These are phyloP conservation scores for Daldinia concentrica DNA, from an alignment of 495 filamentous ascomycete genomes.

Conservation along the genomic window DNA sequence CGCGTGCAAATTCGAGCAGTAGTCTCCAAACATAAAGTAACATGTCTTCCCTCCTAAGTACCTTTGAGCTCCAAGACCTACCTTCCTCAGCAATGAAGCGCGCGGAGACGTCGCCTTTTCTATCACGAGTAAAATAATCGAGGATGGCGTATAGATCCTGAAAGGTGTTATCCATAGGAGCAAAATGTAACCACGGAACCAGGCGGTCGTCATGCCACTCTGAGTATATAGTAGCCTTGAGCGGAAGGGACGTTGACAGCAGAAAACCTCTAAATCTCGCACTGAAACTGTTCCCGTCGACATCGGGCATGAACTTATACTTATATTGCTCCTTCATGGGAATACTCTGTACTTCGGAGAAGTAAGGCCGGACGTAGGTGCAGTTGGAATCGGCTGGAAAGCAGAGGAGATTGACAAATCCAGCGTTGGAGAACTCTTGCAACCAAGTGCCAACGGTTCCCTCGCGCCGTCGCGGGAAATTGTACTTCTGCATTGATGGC, in stretches of 20 bases:
- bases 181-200: constrained; percentile 69
- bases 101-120: constrained; percentile 42
- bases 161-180: constrained; percentile 77
- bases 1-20: constrained; percentile 75
- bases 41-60: constrained; percentile 75
- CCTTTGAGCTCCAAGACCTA: constrained; percentile 71
- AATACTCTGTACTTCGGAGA: constrained; percentile 40
- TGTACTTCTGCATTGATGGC: constrained; percentile 48
- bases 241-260: constrained; percentile 63
- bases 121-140: constrained; percentile 70
- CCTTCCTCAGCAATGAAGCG: constrained; percentile 69
- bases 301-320: constrained; percentile 67
- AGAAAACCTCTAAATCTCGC: constrained; percentile 70
- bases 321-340: constrained; percentile 65
- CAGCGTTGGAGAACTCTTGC: constrained; percentile 48
- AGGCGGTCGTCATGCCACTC: constrained; percentile 73
- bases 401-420: constrained; percentile 53
- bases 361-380: constrained; percentile 53
- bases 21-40: constrained; percentile 74
- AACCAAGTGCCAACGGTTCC: constrained; percentile 53
- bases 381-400: constrained; percentile 49
- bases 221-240: constrained; percentile 71
- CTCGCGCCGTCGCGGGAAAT: constrained; percentile 40
- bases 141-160: constrained; percentile 73
- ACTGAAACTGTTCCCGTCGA: constrained; percentile 71